Percentiles rank a stretch among this genome's conserved stretches.
phyloP scores from a whole-genome alignment of 768 basidiomycete genomes.

The Pisolithus sp. region DNA sequence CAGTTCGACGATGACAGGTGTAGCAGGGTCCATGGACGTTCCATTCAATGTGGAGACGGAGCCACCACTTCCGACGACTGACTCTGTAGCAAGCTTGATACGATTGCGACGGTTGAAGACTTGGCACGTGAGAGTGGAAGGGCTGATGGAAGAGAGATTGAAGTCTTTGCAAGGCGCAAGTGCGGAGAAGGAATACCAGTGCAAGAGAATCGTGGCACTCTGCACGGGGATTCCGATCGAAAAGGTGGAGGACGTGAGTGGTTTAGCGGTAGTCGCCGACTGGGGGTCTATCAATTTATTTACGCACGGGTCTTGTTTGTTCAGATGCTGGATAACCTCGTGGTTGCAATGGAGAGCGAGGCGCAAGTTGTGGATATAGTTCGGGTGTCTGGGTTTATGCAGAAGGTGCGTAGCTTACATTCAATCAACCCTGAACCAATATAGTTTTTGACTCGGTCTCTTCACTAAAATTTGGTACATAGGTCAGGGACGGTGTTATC shows the following conservation, averaged over 20 bases:
- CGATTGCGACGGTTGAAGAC: slow-evolving; percentile 67
- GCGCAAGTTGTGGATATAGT: slow-evolving; percentile 74
- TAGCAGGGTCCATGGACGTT: slow-evolving; percentile 60
- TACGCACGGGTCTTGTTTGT: slow-evolving; percentile 18
- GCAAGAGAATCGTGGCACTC: slow-evolving; percentile 84
- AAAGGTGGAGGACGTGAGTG: slow-evolving; percentile 84
- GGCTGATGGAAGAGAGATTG: slow-evolving; percentile 64
- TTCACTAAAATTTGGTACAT: slow-evolving; percentile 1
- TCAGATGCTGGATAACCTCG: slow-evolving; percentile 79
- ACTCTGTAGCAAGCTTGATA: slow-evolving; percentile 56
- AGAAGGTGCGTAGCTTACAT: slow-evolving; percentile 51
- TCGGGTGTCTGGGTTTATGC: slow-evolving; percentile 87
- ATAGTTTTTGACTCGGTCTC: slow-evolving; percentile 15
- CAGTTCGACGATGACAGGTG: slow-evolving; percentile 58
- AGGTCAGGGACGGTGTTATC: slow-evolving; percentile 39
- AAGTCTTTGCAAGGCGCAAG: slow-evolving; percentile 68
- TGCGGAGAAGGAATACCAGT: slow-evolving; percentile 86
- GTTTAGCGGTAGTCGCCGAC: slow-evolving; percentile 9
- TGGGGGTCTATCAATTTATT: slow-evolving; percentile 14
- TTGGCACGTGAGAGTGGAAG: slow-evolving; percentile 81
- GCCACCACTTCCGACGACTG: slow-evolving; percentile 57
- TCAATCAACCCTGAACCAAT: slow-evolving; percentile 17
- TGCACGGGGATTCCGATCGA: slow-evolving; percentile 85
- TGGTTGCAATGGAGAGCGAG: slow-evolving; percentile 86
- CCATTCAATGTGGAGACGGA: slow-evolving; percentile 62